Conservation (phyloP, 192 early-diverging fungal species). For the Podila horticola region DNA sequence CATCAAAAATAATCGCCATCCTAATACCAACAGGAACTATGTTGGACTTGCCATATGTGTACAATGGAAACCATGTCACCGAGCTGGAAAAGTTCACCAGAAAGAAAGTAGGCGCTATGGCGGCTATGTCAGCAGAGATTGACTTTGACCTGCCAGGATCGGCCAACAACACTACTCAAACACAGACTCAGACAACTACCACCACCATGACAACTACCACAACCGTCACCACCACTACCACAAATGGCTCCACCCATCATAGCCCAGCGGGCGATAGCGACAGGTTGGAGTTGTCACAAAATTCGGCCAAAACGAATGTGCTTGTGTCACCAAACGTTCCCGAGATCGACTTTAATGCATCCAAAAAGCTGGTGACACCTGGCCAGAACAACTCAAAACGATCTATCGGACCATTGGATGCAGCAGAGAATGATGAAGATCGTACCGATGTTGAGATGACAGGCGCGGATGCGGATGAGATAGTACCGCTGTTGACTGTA, state of each 20-base stretch:
- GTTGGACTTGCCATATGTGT: slow-evolving; percentile 70
- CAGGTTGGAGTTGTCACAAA: not conserved
- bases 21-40: slow-evolving; percentile 56
- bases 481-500: not conserved
- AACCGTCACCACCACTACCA: slow-evolving; percentile 2
- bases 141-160: slow-evolving; percentile 38
- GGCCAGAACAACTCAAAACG: not conserved
- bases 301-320: not conserved
- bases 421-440: not conserved
- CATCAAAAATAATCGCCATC: not conserved
- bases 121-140: slow-evolving; percentile 40
- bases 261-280: slow-evolving; percentile 7
- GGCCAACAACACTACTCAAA: slow-evolving; percentile 10
- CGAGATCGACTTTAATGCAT: not conserved
- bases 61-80: slow-evolving; percentile 54
- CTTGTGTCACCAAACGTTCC: not conserved
- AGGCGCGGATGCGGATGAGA: not conserved
- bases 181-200: slow-evolving; percentile 20
- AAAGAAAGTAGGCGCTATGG: slow-evolving; percentile 48
- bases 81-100: slow-evolving; percentile 35
- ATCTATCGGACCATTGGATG: not conserved
- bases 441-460: not conserved
- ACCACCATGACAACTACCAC: slow-evolving; percentile 20
- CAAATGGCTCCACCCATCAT: slow-evolving; percentile 5
- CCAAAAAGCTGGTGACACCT: not conserved